phyloP scores from a whole-genome alignment of 495 filamentous ascomycete species.

The Bacidia rubella region DNA sequence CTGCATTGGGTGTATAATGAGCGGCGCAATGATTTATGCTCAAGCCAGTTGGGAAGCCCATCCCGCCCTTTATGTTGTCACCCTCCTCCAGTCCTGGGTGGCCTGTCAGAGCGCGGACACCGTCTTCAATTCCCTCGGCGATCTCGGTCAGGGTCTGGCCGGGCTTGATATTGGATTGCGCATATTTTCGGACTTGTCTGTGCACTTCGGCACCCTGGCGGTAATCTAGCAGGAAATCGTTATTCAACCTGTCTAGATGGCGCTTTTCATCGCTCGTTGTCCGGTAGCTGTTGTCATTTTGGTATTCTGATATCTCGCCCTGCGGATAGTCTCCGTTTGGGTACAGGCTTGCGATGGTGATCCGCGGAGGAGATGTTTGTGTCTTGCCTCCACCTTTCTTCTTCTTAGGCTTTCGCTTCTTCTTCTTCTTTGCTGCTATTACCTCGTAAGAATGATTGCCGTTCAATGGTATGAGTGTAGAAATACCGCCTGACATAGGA shows the following conservation, averaged over 20 bases:
- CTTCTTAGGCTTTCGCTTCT: slow-evolving; percentile 39
- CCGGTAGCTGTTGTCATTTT: slow-evolving; percentile 38
- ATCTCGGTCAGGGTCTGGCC: slow-evolving; percentile 45
- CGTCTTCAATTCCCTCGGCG: slow-evolving; percentile 47
- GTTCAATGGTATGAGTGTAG: neutral
- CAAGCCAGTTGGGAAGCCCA: slow-evolving; percentile 52
- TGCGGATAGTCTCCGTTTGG: slow-evolving; percentile 35
- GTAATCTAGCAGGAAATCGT: slow-evolving; percentile 44
- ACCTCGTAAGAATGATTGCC: neutral
- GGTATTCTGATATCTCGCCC: slow-evolving; percentile 39
- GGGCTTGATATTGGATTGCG: slow-evolving; percentile 41
- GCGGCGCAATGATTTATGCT: slow-evolving; percentile 47
- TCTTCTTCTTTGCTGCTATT: slow-evolving; percentile 32
- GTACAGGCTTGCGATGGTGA: slow-evolving; percentile 39
- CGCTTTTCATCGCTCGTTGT: slow-evolving; percentile 47
- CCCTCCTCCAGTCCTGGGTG: slow-evolving; percentile 46
- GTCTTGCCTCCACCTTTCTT: slow-evolving; percentile 18
- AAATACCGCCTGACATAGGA: neutral
- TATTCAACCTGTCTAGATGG: slow-evolving; percentile 39
- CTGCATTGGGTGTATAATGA: slow-evolving; percentile 51
- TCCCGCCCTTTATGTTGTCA: slow-evolving; percentile 40
- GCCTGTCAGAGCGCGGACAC: slow-evolving; percentile 42
- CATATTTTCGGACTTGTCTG: slow-evolving; percentile 46
- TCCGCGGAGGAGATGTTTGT: slow-evolving; percentile 42
- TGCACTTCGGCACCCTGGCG: slow-evolving; percentile 49